These are phyloP conservation scores for Salicornia ramosissima DNA, from an alignment of 148 eudicot species.

Conservation along the genomic window DNA sequence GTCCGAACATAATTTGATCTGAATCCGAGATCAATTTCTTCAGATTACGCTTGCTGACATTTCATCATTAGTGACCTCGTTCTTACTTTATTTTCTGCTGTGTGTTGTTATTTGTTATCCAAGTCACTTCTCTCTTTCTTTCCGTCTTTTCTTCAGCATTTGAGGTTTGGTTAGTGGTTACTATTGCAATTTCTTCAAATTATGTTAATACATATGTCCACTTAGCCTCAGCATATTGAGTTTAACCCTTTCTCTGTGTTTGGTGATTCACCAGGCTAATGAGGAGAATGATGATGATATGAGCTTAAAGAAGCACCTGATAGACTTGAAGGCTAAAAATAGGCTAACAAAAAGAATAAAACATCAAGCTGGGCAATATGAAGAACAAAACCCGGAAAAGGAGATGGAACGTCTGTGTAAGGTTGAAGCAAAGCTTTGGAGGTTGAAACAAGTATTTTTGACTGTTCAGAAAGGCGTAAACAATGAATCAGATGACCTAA, in stretches of 20 bases:
- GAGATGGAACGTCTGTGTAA: slow-evolving; percentile 58
- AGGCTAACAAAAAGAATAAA: slow-evolving; percentile 12
- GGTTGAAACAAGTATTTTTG: slow-evolving; percentile 40
- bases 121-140: background rate
- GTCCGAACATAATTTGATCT: too few relatives aligned
- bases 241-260: background rate
- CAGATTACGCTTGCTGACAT: too few relatives aligned
- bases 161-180: background rate
- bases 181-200: background rate
- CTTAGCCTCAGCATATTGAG: background rate
- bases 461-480: slow-evolving; percentile 29
- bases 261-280: slow-evolving; percentile 26
- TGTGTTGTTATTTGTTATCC: background rate
- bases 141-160: background rate
- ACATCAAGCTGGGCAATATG: slow-evolving; percentile 6
- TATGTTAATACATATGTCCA: background rate
- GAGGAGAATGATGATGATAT: slow-evolving; percentile 46
- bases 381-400: slow-evolving; percentile 37
- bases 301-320: slow-evolving; percentile 50
- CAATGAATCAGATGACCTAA: slow-evolving; percentile 21
- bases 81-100: background rate
- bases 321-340: slow-evolving; percentile 27
- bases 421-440: slow-evolving; percentile 50
- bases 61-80: too few relatives aligned
- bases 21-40: too few relatives aligned